Percentiles rank a stretch among this genome's conserved stretches.
Evolutionary conservation across 108 stramenopile species (phyloP).

Genomic region (Skeletonema potamos): DNA sequence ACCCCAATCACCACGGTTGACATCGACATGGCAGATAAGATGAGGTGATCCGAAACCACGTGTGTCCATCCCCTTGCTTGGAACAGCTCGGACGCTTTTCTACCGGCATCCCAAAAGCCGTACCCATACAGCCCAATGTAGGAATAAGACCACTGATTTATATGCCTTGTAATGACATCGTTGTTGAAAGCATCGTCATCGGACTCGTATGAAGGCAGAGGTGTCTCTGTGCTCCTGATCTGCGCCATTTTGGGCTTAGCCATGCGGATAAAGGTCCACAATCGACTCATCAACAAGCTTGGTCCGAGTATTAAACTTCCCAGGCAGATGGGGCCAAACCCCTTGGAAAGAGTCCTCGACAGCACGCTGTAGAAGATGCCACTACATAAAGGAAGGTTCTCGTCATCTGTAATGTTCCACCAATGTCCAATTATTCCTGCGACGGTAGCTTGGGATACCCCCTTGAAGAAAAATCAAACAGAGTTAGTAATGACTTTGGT

Average conservation of each 20-base stretch:
- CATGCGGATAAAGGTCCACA: conserved; percentile 46
- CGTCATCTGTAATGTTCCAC: conserved; percentile 66
- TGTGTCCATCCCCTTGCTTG: conserved; percentile 70
- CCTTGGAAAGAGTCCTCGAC: conserved; percentile 43
- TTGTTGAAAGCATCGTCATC: conserved; percentile 20
- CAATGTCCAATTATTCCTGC: conserved; percentile 85
- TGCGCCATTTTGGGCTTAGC: conserved; percentile 38
- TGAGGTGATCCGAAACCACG: conserved; percentile 73
- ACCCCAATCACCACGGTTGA: conserved; percentile 49
- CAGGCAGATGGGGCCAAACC: conserved; percentile 82
- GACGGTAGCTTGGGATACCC: conserved; percentile 59
- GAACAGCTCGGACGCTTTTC: conserved; percentile 71
- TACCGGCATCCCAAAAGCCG: conserved; percentile 68
- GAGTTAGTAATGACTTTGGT: conserved; percentile 1
- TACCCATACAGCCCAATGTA: conserved; percentile 82
- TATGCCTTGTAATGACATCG: conserved; percentile 59
- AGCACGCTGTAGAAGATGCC: conserved; percentile 49
- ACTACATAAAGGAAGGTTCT: conserved; percentile 45
- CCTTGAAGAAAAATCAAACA: conserved; percentile 13
- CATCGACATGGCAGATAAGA: conserved; percentile 56
- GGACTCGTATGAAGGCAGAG: conserved; percentile 28
- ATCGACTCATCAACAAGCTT: conserved; percentile 43
- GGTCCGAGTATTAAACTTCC: conserved; percentile 61
- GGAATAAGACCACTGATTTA: conserved; percentile 79
- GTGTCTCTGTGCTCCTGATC: conserved; percentile 10